Conservation (phyloP, 352 stramenopile genomes). For the Phytophthora citrophthora region DNA sequence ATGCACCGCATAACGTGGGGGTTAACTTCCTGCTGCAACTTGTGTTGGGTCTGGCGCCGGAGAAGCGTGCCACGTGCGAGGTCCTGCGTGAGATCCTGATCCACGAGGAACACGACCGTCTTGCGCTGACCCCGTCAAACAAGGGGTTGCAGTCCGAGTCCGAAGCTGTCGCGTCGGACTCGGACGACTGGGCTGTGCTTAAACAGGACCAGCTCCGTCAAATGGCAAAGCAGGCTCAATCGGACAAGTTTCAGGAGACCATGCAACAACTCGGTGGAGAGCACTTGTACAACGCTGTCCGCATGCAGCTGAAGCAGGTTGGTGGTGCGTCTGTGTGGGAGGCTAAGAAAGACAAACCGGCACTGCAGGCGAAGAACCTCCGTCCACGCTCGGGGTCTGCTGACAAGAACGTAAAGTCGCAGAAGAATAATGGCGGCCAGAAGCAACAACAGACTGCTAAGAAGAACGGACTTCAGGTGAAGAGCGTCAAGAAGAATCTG, state of each 20-base stretch:
- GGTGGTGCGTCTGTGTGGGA: constrained; percentile 22
- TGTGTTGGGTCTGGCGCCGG: constrained; percentile 20
- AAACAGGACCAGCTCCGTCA: constrained; percentile 5
- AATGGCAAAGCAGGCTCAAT: constrained; percentile 25
- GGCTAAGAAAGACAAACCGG: constrained; percentile 12
- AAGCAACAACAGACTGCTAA: constrained; percentile 9
- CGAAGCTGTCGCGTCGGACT: background rate
- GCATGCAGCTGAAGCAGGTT: constrained; percentile 13
- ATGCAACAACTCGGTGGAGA: constrained; percentile 23
- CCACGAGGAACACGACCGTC: constrained; percentile 1
- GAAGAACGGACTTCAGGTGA: constrained; percentile 5
- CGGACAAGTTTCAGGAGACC: constrained; percentile 27
- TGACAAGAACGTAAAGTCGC: background rate
- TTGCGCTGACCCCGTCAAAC: constrained; percentile 4
- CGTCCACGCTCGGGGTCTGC: background rate
- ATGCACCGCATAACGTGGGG: constrained; percentile 5
- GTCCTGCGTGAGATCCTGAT: constrained; percentile 18
- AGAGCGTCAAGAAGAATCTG: constrained; percentile 16
- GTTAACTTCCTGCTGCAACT: constrained; percentile 15
- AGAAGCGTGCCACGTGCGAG: constrained; percentile 23
- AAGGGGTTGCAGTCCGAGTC: constrained; percentile 3
- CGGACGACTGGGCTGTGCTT: constrained; percentile 6
- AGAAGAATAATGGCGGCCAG: constrained; percentile 1
- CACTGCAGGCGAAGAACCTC: constrained; percentile 20
- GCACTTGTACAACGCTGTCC: constrained; percentile 27